Conservation (phyloP, 2,329 filamentous ascomycete species). For the Paraphoma chrysanthemicola region DNA sequence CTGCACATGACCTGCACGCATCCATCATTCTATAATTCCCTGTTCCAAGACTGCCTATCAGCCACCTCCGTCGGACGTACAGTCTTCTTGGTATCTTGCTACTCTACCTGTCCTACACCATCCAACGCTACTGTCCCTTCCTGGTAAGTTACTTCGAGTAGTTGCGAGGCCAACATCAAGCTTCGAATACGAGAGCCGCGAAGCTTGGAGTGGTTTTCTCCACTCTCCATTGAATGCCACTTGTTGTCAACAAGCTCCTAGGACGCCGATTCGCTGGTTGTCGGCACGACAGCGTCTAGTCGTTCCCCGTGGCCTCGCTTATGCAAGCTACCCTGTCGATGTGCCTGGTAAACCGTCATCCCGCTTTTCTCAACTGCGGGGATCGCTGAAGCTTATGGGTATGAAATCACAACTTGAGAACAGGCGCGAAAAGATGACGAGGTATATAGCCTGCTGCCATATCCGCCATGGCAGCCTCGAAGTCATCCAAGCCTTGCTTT, state of each 20-base stretch:
- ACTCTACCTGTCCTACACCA: not conserved
- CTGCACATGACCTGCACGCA: too few species aligned
- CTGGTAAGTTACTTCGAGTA: not conserved
- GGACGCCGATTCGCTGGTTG: slow-evolving; percentile 24
- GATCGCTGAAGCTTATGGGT: slow-evolving; percentile 8
- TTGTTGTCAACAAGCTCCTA: not conserved
- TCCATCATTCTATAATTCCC: too few species aligned
- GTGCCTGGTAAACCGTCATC: slow-evolving; percentile 21
- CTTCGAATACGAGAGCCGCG: slow-evolving; percentile 5
- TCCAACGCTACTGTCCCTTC: not conserved
- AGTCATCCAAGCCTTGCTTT: not conserved
- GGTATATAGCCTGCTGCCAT: slow-evolving; percentile 10
- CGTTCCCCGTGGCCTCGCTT: slow-evolving; percentile 17
- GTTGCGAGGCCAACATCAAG: slow-evolving; percentile 5
- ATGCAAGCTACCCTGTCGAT: slow-evolving; percentile 10
- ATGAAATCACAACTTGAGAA: slow-evolving; percentile 5
- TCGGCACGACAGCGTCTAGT: slow-evolving; percentile 20
- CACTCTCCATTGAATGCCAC: not conserved
- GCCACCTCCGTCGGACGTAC: not conserved
- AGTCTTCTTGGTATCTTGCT: not conserved
- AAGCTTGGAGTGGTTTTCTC: slow-evolving; percentile 2
- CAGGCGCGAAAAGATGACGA: not conserved
- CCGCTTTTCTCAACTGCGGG: slow-evolving; percentile 17
- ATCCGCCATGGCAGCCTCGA: not conserved
- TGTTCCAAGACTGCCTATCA: too few species aligned